Base-by-base conservation (phyloP, 2,329 filamentous ascomycete species). In the Alternaria angustiovoidea region DNA sequence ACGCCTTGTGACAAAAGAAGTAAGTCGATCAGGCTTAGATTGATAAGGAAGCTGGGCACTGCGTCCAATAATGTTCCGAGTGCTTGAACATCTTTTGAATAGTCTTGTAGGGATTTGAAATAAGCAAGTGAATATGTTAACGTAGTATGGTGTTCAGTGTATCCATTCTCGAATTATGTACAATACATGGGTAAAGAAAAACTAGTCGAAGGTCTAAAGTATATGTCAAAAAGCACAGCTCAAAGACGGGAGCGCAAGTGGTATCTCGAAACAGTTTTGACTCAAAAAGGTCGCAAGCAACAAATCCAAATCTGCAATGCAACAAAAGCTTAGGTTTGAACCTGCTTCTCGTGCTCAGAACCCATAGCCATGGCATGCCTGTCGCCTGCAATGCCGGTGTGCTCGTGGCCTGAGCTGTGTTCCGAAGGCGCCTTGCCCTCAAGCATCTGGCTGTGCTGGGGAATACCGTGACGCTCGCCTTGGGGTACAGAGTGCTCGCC, bases 401-500 rank as follows among this genome's bases (percentile, higher is more conserved):
- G 83, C 28, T 78, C 77, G 55, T 81, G 63, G 12, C 80, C 79
- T 51, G 76, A 77, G 70, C 74, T 75, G 46, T 49, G 46, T 62
- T 82, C 80, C 55, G 81, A 79, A 26, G 83, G 77, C 66, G 82
- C 81, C 79, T 85, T 82, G 69, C 85, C 86, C 72, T 87, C 85
- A 32, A 88, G 79, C 83, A 91, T 87, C 70, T 89, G 82, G 74
- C 86, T 87, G 77, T 93, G 91, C 75, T 89, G 86, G 61, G 84
- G 83, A 67, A 92, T 91, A 61, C 90, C 91, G 76, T 93, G 90
- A 57, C 87, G 84, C 30, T 88, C 83, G 43, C 83, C 83, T 73
- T 91, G 88, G 16, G 91, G 89, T 54, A 90, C 81, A 32, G 84
- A 81, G 71, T 86, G 83, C 62, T 88, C 87, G 63, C 85, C 81